Base-by-base conservation (phyloP, 441 rosid genomes). In the Hura crepitans region DNA sequence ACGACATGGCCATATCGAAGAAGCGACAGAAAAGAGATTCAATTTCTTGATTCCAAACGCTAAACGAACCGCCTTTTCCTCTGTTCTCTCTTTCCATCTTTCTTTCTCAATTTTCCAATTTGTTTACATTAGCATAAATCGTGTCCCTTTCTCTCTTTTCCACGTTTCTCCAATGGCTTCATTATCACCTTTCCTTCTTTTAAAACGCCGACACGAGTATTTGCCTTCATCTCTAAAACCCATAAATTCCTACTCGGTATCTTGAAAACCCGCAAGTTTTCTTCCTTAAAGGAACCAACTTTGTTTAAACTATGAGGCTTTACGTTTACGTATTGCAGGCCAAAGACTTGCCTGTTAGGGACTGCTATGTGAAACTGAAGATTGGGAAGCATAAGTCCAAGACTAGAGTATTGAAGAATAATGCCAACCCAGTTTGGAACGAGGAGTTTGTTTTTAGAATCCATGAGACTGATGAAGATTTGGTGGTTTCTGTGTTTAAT, bases 251-350 rank as follows among this genome's bases (percentile, higher is more conserved):
- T 37, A 51, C 66, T 1, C 2, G 8, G 1, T 37, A 10, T 37
- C n/a, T 65, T 53, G 59, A 22, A 33, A 27, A 47, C 58, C 75
- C 74, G 68, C 71, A 54, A 46, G 18, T 66, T 3, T 13, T 59
- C 25, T 61, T 42, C 57, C 37, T 33, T 20, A 11, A 9, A 17
- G 58, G 2, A 14, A 14, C 30, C 18, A 3, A 61, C 23, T 51
- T 30, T 35, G 5, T 55, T 54, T n/a, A n/a, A 17, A n/a, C 73
- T 30, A 92, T 85, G 97, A 91, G 86, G 89, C 82, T 93, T 18
- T 88, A 76, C 76, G 94, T 89, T 37, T 84, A 85, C 81, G 83
- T 89, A 25, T 72, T 89, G 80, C 87, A 88, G 78, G 98, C 85
- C 2, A 80, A 81, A 62, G 91, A 85, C 81, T 75, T 91, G 78